phyloP scores from a whole-genome alignment of 495 filamentous ascomycete species.

The Penicillium bialowiezense region DNA sequence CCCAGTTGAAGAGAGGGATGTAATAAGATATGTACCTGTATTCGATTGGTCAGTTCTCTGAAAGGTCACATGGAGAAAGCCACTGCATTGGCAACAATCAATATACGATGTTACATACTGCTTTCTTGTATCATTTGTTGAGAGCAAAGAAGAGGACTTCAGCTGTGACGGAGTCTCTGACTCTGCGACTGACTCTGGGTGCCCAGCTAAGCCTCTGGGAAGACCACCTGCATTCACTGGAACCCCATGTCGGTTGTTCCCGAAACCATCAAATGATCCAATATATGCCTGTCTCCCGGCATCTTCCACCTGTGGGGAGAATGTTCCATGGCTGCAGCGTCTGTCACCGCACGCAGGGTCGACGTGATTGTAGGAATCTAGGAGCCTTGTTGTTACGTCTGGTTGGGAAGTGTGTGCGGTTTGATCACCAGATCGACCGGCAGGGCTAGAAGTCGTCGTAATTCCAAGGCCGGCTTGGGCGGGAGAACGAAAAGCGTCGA shows the following conservation, averaged over 20 bases:
- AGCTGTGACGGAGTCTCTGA: slow-evolving; percentile 35
- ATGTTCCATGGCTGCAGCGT: slow-evolving; percentile 73
- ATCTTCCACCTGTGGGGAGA: slow-evolving; percentile 63
- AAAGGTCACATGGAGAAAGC: not conserved
- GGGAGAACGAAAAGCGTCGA: slow-evolving; percentile 32
- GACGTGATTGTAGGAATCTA: slow-evolving; percentile 37
- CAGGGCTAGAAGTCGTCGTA: not conserved
- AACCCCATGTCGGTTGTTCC: slow-evolving; percentile 13
- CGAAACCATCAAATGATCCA: slow-evolving; percentile 20
- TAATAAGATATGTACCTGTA: slow-evolving; percentile 90
- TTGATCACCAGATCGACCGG: not conserved
- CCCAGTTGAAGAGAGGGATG: slow-evolving; percentile 86
- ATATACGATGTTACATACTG: slow-evolving; percentile 25
- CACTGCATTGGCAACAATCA: not conserved
- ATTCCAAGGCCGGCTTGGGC: slow-evolving; percentile 5
- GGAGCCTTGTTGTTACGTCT: slow-evolving; percentile 33
- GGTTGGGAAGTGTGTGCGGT: slow-evolving; percentile 17
- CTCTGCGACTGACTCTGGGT: slow-evolving; percentile 18
- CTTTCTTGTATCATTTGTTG: slow-evolving; percentile 32
- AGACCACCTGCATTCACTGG: slow-evolving; percentile 8
- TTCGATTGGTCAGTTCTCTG: slow-evolving; percentile 16
- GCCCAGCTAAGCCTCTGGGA: slow-evolving; percentile 12
- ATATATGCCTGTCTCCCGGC: slow-evolving; percentile 40
- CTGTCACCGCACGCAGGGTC: slow-evolving; percentile 39
- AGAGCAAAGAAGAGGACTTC: slow-evolving; percentile 27